Percentiles rank a stretch among this genome's conserved stretches.
These are phyloP conservation scores for Claviceps sp. DNA, from an alignment of 2,329 filamentous ascomycete genomes.

Conservation along the genomic window DNA sequence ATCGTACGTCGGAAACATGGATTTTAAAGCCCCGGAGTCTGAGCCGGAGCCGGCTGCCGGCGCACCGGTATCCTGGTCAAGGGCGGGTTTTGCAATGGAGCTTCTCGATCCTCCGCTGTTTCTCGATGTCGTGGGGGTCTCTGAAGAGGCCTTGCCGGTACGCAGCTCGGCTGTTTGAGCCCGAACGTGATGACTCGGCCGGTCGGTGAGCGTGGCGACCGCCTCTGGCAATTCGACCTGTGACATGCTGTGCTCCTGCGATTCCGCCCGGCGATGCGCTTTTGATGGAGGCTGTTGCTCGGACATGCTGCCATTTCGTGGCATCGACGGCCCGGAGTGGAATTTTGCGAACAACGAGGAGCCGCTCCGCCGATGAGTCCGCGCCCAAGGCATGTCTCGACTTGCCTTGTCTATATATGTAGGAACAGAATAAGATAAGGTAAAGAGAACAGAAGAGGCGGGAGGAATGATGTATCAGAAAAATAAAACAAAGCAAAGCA, in stretches of 20 bases:
- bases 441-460: no score
- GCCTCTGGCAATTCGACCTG: background rate
- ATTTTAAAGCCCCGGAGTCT: constrained; percentile 33
- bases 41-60: constrained; percentile 13
- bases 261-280: constrained; percentile 20
- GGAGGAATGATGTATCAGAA: no score
- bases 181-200: no score
- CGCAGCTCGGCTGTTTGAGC: no score
- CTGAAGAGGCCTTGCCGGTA: constrained; percentile 37
- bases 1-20: constrained; percentile 67
- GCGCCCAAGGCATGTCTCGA: background rate
- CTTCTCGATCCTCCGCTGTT: constrained; percentile 37
- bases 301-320: constrained; percentile 7
- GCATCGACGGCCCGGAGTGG: constrained; percentile 18
- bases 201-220: no score
- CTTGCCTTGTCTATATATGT: no score
- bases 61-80: constrained; percentile 21
- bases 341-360: constrained; percentile 47
- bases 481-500: no score
- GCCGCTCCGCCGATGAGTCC: background rate
- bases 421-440: background rate
- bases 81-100: constrained; percentile 44
- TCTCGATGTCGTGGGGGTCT: constrained; percentile 34
- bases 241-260: constrained; percentile 17
- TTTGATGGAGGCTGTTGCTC: constrained; percentile 10